Base-by-base conservation (phyloP, 2,329 filamentous ascomycete genomes). In the Exserohilum turcica region DNA sequence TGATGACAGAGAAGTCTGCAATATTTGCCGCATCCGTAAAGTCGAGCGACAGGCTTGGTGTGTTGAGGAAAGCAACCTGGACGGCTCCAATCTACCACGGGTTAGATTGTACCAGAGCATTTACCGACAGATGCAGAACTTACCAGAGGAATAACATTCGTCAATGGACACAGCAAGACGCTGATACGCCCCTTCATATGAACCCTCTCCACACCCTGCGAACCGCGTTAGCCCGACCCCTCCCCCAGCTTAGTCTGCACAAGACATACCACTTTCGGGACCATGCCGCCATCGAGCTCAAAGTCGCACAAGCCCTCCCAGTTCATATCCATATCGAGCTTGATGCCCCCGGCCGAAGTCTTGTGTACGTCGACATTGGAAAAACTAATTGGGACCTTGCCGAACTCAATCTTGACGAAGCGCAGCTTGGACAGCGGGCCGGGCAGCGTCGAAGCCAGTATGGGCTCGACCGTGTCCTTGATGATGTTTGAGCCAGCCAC, bases 41-140 rank as follows among this genome's bases (percentile, higher is more conserved):
- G 62, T 79, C 74, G 15, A 81, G 73, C 42, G 77, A 72, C 27
- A 81, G 73, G 24, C 63, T 62, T 0, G 79, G 79, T 1, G 76
- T 76, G 65, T 81, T 81, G 68, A 81, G 78, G 63, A 81, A 81
- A 18, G 78, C 68, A 0, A 81, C 70, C 63, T 81, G 79, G 0
- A 74, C 75, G 12, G 79, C 79, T 3, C 79, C 79, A 35, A 81
- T 79, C 77, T 80, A n/a, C 5, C 16, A 3, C 12, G 5, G 13
- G 43, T 65, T 46, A 66, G 54, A 29, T 16, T 9, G 12, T 4
- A 16, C n/a, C 33, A 28, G 28, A 8, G 10, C n/a, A n/a, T 15
- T 16, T n/a, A 18, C 63, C 33, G 74, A 80, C 78, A 79, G 64
- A 10, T 28, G 5, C 33, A 18, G 4, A 8, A 31, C 65, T 32